Evolutionary conservation across 2,329 filamentous ascomycete genomes (phyloP).

Genomic region (Hypoxylon sp.): DNA sequence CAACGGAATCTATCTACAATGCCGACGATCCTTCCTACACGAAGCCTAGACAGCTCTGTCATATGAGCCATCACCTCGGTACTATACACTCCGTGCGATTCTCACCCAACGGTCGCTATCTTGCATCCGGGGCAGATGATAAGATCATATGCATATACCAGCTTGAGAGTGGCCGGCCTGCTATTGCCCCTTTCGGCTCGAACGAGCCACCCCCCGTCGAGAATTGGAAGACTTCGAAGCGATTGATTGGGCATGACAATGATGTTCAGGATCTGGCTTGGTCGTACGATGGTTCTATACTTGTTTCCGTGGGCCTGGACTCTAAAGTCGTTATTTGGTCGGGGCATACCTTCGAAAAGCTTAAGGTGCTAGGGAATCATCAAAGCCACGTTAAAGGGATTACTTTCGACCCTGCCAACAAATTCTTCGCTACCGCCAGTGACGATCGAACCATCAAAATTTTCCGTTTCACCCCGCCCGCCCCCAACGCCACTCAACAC

Average conservation of each 20-base stretch:
- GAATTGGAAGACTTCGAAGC: conserved; percentile 96
- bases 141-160: conserved; percentile 99
- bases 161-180: conserved; percentile 84
- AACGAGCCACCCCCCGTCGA: conserved; percentile 94
- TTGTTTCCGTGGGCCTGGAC: conserved; percentile 96
- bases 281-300: conserved; percentile 94
- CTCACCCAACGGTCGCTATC: conserved; percentile 93
- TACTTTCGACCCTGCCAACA: conserved; percentile 98
- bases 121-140: conserved; percentile 97
- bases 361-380: conserved; percentile 93
- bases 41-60: conserved; percentile 92
- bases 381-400: conserved; percentile 99
- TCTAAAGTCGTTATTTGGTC: conserved; percentile 99
- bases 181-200: conserved; percentile 80
- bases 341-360: conserved; percentile 96
- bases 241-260: conserved; percentile 96
- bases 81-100: conserved; percentile 98
- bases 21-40: conserved; percentile 79
- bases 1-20: conserved; percentile 91
- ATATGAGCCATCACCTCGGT: conserved; percentile 98
- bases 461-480: conserved; percentile 92
- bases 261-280: conserved; percentile 98
- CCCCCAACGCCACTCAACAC: conserved; percentile 91
- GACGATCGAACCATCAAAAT: conserved; percentile 98
- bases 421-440: conserved; percentile 98